A percentile compares a stretch with the other conserved stretches of the same genome.
phyloP scores from a whole-genome alignment of 148 eudicot species.

The Spergularia bocconei region DNA sequence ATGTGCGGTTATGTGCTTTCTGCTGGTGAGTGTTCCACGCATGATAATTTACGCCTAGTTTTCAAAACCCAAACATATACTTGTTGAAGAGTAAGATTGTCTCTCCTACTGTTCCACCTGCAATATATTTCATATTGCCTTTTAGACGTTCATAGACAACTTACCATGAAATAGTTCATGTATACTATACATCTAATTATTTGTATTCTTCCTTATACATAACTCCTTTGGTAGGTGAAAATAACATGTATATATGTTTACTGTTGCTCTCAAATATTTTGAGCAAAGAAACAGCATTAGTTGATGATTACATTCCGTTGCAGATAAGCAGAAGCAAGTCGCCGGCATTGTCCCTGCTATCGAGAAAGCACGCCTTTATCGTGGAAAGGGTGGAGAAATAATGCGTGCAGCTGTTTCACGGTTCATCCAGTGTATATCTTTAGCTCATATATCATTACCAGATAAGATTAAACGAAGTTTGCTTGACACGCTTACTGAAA shows the following conservation, averaged over 20 bases:
- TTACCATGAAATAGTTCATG: neutral
- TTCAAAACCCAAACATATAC: neutral
- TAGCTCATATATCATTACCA: conserved; percentile 46
- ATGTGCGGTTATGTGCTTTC: conserved; percentile 56
- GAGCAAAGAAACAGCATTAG: neutral
- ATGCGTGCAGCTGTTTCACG: conserved; percentile 98
- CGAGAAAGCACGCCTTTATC: conserved; percentile 94
- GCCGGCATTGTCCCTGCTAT: conserved; percentile 88
- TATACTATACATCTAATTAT: neutral
- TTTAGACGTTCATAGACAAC: neutral
- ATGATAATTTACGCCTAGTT: conserved; percentile 8
- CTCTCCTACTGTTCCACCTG: neutral
- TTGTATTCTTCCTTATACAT: neutral
- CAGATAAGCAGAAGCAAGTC: conserved; percentile 81
- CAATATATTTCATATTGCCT: neutral
- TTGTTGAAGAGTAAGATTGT: neutral
- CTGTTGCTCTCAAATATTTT: neutral
- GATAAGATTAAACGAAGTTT: conserved; percentile 70
- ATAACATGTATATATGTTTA: neutral
- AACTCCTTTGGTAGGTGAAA: neutral
- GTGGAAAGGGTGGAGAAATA: conserved; percentile 98
- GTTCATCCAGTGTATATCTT: conserved; percentile 71
- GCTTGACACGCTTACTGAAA: conserved; percentile 80
- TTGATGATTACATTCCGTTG: conserved; percentile 10
- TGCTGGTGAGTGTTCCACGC: conserved; percentile 45